Percentiles rank a stretch among this genome's conserved stretches.
Evolutionary conservation across 31 red algal species (phyloP).

Genomic region (Bonnemaisonia californica): DNA sequence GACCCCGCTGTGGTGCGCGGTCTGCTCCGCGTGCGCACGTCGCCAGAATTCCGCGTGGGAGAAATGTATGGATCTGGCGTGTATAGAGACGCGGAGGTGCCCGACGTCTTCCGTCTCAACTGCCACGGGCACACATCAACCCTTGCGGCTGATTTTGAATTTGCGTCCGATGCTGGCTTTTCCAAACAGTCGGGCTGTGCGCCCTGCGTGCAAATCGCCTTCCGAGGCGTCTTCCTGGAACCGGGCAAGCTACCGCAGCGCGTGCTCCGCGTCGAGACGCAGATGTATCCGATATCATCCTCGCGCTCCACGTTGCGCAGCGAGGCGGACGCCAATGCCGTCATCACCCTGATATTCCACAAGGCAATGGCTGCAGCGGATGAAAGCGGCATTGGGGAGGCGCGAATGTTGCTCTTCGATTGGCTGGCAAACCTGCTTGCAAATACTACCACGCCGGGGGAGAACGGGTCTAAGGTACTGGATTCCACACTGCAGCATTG

Average conservation of each 20-base stretch:
- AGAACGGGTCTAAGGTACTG: background rate
- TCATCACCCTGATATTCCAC: slow-evolving; percentile 55
- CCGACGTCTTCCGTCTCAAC: slow-evolving; percentile 49
- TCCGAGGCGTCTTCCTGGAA: slow-evolving; percentile 68
- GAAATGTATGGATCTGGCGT: slow-evolving; percentile 57
- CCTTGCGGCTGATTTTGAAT: slow-evolving; percentile 46
- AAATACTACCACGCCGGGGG: slow-evolving; percentile 16
- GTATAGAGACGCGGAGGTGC: slow-evolving; percentile 50
- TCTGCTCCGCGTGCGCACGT: slow-evolving; percentile 37
- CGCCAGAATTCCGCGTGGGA: slow-evolving; percentile 2
- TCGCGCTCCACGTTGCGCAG: slow-evolving; percentile 15
- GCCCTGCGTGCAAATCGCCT: slow-evolving; percentile 57
- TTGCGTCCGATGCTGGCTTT: background rate
- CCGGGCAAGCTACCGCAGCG: slow-evolving; percentile 54
- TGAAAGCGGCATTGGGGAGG: slow-evolving; percentile 56
- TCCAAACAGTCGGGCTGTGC: background rate
- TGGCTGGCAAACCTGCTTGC: slow-evolving; percentile 55
- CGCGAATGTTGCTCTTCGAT: slow-evolving; percentile 57
- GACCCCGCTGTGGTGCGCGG: slow-evolving; percentile 65
- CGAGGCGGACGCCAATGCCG: slow-evolving; percentile 58
- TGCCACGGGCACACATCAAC: slow-evolving; percentile 64
- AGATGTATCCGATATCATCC: slow-evolving; percentile 1
- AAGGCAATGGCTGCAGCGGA: slow-evolving; percentile 49
- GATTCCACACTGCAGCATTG: slow-evolving; percentile 27
- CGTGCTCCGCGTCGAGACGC: slow-evolving; percentile 53